Evolutionary conservation across 768 basidiomycete genomes (phyloP), one percentile per base, ranked within the genome.

Genomic region (Dioszegia hungarica): DNA sequence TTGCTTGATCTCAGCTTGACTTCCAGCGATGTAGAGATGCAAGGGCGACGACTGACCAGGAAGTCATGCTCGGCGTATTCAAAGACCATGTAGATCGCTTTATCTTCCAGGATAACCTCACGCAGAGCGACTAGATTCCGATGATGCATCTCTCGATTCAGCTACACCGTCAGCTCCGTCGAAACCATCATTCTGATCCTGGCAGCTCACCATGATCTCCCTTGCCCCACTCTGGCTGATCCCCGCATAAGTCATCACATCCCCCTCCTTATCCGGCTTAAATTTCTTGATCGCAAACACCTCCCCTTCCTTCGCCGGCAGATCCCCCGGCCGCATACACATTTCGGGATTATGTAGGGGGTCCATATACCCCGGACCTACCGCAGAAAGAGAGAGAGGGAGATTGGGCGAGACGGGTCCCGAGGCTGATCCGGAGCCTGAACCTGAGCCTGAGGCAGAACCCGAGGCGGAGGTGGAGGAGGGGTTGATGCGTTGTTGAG

Each of bases 41-140:
- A 15, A 24, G 8, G 34, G 31, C 31, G 20, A 27, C 2, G n/a
- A 60, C 89, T 57, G 60, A 91, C 93, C 45, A 98, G 81, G 72
- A 98, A 97, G 77, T 99, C 95, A 70, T 99, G 95, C 70, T 98
- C 95, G 5, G 94, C 94, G 67, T 95, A 99, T 66, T 98, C 94
- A 64, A 99, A 98, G 14, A 98, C 92, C 90, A 99, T 97, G 75
- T 92, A 95, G 61, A 99, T 98, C 1, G 90, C 91, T 76, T 97
- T 97, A 63, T 98, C 95, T 73, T 99, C 94, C 25, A 99, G 79
- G 54, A 99, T 92, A 37, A 97, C 94, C 73, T 98, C 94, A 65
- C 87, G 84, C 37, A 99, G 82, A 0, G 90, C 84, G 9, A 91
- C 90, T 0, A 99, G 79, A 66, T 99, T 97, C 74, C 89, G 88